These are phyloP conservation scores for Sporothrix pseudoabietina DNA, from an alignment of 2,329 filamentous ascomycete genomes.

Conservation along the genomic window DNA sequence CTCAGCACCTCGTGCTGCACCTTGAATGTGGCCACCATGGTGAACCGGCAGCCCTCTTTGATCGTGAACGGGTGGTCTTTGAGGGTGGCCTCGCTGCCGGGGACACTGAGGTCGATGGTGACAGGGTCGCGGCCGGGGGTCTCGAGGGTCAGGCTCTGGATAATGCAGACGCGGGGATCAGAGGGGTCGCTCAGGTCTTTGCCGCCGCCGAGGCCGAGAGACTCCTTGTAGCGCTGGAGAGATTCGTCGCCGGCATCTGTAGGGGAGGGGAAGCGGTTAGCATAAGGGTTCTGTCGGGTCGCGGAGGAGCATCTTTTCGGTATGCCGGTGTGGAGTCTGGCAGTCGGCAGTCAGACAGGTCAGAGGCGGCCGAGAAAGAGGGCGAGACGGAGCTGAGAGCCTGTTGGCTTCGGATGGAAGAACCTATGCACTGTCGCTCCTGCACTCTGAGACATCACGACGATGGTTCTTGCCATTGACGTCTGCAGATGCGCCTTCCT, in stretches of 20 bases:
- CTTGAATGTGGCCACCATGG: conserved; percentile 91
- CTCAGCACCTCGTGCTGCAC: conserved; percentile 96
- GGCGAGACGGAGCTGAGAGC: not conserved
- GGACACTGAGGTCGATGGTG: conserved; percentile 78
- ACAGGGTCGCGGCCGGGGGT: conserved; percentile 80
- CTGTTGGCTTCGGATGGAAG: not conserved
- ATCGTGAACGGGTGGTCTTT: conserved; percentile 95
- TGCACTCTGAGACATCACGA: not conserved
- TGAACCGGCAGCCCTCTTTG: conserved; percentile 92
- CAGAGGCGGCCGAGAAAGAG: not conserved
- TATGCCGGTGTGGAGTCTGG: no score
- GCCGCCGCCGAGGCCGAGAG: conserved; percentile 80
- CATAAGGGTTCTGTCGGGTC: not conserved
- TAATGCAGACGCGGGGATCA: conserved; percentile 89
- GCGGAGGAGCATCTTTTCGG: no score
- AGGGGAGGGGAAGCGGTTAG: not conserved
- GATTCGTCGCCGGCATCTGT: conserved; percentile 79
- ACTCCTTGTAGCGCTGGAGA: conserved; percentile 96
- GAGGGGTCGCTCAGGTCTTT: conserved; percentile 72
- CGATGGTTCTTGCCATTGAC: not conserved
- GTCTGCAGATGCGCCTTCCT: not conserved
- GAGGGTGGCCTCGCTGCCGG: conserved; percentile 73
- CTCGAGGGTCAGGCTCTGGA: conserved; percentile 86
- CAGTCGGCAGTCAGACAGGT: no score
- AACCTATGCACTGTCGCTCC: not conserved